Evolutionary conservation across 208 protist species (phyloP), one percentile per base, ranked within the genome.

Genomic region (Leishmania tarentolae): DNA sequence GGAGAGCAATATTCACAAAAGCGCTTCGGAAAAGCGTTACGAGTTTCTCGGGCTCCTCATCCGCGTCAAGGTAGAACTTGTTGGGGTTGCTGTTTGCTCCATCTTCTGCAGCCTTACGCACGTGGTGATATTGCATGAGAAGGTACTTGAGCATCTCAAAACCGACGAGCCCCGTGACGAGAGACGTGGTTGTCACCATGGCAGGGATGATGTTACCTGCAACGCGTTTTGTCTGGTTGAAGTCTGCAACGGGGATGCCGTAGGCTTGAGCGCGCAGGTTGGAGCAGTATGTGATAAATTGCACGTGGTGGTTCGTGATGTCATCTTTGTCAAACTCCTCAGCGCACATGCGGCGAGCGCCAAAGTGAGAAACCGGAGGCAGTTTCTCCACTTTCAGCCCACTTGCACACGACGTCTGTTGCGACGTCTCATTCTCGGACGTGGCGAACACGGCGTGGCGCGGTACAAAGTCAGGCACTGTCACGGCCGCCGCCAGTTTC

Each of bases 181-280:
- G 76, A 13, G 99, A 98, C 13, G 99, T 99, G 21, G 99, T 99
- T 28, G 99, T 99, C 68, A 99, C 98, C 91, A 99, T 99, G 15
- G 99, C 99, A 35, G 99, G 99, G 82, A 99, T 99, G 89, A 99
- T 99, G 82, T 99, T 99, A 42, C 99, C 98, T 8, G 99, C 97
- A 81, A 99, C 97, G 40, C 88, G 89, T 80, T 97, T 98, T 50
- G 94, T 98, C 24, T 88, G 79, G 59, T 89, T 73, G 5, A 93
- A 80, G 80, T 98, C 93, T 0, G 92, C 94, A 21, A 89, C 81
- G 0, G 95, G 93, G 81, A 99, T 99, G 46, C 77, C 76, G 77
- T 99, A 99, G 46, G 96, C 96, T 31, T 78, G 75, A 0, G 98
- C 98, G n/a, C 98, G 89, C 59, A 99, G 76, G 87, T 99, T 99